phyloP scores from a whole-genome alignment of 371 early-diverging fungal species.

The Rhizomucor miehei region DNA sequence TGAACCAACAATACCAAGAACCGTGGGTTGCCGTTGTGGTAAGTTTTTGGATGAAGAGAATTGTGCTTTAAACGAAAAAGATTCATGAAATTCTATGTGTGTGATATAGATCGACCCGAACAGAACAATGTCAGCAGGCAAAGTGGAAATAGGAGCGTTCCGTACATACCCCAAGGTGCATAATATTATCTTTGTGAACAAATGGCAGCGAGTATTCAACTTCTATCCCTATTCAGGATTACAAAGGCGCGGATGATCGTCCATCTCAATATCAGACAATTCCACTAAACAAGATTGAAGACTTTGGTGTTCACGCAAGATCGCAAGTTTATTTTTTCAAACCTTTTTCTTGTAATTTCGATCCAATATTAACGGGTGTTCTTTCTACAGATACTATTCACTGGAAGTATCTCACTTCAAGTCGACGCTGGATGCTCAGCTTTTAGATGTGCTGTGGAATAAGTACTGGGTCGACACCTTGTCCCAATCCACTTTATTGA shows the following conservation, averaged over 20 bases:
- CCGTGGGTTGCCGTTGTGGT: constrained; percentile 96
- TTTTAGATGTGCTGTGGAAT: constrained; percentile 92
- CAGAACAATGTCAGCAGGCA: constrained; percentile 93
- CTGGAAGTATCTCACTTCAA: constrained; percentile 93
- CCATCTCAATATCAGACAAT: constrained; percentile 80
- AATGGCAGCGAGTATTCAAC: background rate
- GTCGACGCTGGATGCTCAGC: constrained; percentile 79
- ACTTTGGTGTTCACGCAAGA: constrained; percentile 95
- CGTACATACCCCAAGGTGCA: constrained; percentile 88
- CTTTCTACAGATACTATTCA: constrained; percentile 72
- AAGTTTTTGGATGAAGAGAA: constrained; percentile 18
- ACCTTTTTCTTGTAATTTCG: background rate
- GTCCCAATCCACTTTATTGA: constrained; percentile 86
- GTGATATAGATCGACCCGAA: constrained; percentile 88
- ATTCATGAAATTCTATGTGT: background rate
- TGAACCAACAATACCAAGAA: constrained; percentile 94
- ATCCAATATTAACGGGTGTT: background rate
- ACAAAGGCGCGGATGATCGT: constrained; percentile 74
- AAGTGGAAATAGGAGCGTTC: constrained; percentile 97
- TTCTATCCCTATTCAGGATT: constrained; percentile 43
- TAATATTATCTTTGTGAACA: background rate
- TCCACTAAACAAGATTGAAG: constrained; percentile 93
- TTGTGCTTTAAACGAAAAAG: too few relatives aligned
- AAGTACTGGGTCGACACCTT: constrained; percentile 97
- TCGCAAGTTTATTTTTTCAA: too few relatives aligned